Evolutionary conservation across 257 asterid species (phyloP), one percentile per base, ranked within the genome.

Genomic region (Buddleja alternifolia): DNA sequence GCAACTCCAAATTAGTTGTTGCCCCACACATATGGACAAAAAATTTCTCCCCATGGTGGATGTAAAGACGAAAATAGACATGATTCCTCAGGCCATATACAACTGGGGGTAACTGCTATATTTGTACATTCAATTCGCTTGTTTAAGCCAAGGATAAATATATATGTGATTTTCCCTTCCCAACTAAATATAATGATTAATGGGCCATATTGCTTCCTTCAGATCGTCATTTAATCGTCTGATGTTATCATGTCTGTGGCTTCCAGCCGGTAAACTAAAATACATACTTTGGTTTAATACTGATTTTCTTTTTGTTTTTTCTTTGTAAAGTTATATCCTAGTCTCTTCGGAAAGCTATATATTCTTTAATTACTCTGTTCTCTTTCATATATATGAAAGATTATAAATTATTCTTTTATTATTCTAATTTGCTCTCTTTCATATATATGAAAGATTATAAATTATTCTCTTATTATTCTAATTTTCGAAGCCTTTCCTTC

Each of bases 11-110:
- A 53, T 76, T 85, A 63, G 92, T 86, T 59, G 92, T 83, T 74
- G 83, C 89, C 20, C 74, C 69, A 83, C 87, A 24, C 75, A 83
- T 20, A 61, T 85, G 83, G 89, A 85, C 82, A 81, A 83, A 40
- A 77, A 85, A 73, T 83, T 85, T 78, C 78, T 76, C 12, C 79
- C 80, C 20, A 85, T 85, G 92, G 86, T 81, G 76, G 92, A 83
- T 65, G 76, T 65, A 11, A 76, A 80, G 66, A 83, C 92, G 17
- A 84, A 81, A 63, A 74, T 85, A 46, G 86, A 85, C 81, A 83
- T 85, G 92, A 83, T 85, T 71, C 85, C 92, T 32, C 92, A 85
- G 66, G 80, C 78, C n/a, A 75, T 85, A 23, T 85, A 80, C 82
- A 83, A 81, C 71, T 77, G 85, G 85, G 85, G 86, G 88, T 85